These are phyloP conservation scores for Phytophthora fragariaefolia DNA, from an alignment of 352 stramenopile genomes.

Conservation along the genomic window DNA sequence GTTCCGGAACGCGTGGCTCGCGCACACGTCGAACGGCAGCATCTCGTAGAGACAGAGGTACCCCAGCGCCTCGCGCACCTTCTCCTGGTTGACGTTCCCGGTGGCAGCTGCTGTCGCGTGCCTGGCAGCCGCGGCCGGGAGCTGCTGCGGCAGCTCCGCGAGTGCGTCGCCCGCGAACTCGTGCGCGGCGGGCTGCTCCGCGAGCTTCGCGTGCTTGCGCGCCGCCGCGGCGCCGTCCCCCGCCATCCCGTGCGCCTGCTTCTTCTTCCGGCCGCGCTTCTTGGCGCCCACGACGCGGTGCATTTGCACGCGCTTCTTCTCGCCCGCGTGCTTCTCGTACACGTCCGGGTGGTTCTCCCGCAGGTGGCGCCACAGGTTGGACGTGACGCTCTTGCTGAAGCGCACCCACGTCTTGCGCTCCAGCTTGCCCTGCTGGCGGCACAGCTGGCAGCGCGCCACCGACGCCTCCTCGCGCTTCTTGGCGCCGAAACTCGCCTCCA, in stretches of 20 bases:
- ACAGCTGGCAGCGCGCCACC: conserved; percentile 73
- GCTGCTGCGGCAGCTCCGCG: no score
- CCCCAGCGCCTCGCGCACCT: conserved; percentile 63
- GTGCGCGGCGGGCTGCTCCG: no score
- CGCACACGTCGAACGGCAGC: conserved; percentile 72
- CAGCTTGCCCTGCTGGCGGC: conserved; percentile 57
- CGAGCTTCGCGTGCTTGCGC: no score
- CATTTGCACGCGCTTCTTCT: conserved; percentile 86
- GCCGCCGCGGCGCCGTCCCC: no score
- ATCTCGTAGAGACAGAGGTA: conserved; percentile 75
- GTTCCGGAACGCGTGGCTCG: conserved; percentile 61
- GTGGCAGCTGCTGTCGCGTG: neutral
- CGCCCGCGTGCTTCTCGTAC: conserved; percentile 70
- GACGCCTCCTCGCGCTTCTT: conserved; percentile 81
- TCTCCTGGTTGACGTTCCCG: conserved; percentile 52
- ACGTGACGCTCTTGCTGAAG: conserved; percentile 88
- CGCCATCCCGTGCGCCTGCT: no score
- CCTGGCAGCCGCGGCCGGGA: no score
- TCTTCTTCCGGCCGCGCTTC: conserved; percentile 73
- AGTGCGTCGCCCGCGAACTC: no score
- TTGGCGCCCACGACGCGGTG: conserved; percentile 58
- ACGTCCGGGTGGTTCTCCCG: conserved; percentile 83
- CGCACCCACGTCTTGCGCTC: conserved; percentile 75
- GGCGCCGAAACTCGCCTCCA: conserved; percentile 61
- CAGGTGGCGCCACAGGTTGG: conserved; percentile 82